These are phyloP conservation scores for Rhizophagus sp. DNA, from an alignment of 192 early-diverging fungal species.

Conservation along the genomic window DNA sequence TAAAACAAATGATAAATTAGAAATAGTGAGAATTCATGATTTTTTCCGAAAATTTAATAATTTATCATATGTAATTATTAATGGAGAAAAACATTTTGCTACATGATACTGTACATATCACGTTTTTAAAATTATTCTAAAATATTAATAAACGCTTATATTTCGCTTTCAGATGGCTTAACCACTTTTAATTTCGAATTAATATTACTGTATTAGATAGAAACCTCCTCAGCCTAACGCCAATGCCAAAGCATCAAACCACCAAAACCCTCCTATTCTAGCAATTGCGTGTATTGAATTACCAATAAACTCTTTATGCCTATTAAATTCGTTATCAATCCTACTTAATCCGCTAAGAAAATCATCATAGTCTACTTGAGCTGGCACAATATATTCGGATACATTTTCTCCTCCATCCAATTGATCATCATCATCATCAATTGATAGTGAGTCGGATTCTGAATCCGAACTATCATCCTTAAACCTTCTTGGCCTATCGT, in stretches of 20 bases:
- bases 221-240: constrained; percentile 20
- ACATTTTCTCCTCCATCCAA: neutral
- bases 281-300: constrained; percentile 21
- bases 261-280: constrained; percentile 27
- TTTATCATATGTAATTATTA: neutral
- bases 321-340: constrained; percentile 29
- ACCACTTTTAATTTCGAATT: too few relatives aligned
- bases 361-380: constrained; percentile 4
- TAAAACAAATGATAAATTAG: neutral
- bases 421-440: constrained; percentile 12
- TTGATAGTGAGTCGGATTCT: constrained; percentile 2
- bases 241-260: constrained; percentile 25
- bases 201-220: neutral
- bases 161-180: neutral
- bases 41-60: neutral
- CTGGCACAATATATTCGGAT: neutral
- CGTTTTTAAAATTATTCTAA: too few relatives aligned
- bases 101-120: too few relatives aligned
- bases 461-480: constrained; percentile 13
- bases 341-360: constrained; percentile 24
- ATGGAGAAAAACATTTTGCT: neutral
- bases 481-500: neutral
- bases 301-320: constrained; percentile 30
- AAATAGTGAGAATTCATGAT: neutral
- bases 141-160: too few relatives aligned